Percentiles rank a stretch among this genome's conserved stretches.
Evolutionary conservation across 2,329 filamentous ascomycete species (phyloP).

Genomic region (Fusarium austroafricanum): DNA sequence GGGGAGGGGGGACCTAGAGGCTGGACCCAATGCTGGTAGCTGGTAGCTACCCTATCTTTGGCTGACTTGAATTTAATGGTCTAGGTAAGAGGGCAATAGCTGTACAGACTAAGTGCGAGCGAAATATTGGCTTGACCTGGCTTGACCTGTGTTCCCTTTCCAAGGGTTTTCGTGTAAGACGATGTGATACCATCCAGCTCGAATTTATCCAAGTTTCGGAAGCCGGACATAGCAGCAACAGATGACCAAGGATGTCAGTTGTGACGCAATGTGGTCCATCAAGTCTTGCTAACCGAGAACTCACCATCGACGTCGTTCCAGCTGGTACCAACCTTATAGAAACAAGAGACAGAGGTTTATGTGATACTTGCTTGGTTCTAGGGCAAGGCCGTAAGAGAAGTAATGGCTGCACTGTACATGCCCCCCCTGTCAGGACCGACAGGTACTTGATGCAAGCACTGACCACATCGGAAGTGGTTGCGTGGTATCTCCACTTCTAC

Average conservation of each 20-base stretch:
- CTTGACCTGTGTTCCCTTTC: conserved; percentile 1
- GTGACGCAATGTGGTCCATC: conserved; percentile 14
- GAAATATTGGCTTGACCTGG: conserved; percentile 12
- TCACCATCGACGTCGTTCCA: not conserved
- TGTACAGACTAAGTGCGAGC: not conserved
- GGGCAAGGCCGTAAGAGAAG: conserved; percentile 5
- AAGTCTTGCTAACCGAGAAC: not conserved
- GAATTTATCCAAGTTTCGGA: conserved; percentile 6
- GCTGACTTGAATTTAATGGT: not conserved
- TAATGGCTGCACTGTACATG: conserved; percentile 12
- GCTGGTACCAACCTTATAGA: not conserved
- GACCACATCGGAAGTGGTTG: conserved; percentile 45
- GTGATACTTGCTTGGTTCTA: not conserved
- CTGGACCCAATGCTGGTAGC: not conserved
- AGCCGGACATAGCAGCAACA: not conserved
- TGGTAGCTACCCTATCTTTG: not conserved
- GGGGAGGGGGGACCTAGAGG: conserved; percentile 2
- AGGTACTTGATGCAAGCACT: conserved; percentile 40
- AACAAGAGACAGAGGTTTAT: not conserved
- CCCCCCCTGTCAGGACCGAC: conserved; percentile 9
- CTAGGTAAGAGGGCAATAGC: not conserved
- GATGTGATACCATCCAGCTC: conserved; percentile 13
- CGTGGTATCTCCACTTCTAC: conserved; percentile 28
- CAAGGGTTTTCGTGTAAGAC: conserved; percentile 1
- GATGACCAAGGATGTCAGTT: not conserved